Evolutionary conservation across 2,329 filamentous ascomycete species (phyloP).

Genomic region (Orbilia ellipsospora): DNA sequence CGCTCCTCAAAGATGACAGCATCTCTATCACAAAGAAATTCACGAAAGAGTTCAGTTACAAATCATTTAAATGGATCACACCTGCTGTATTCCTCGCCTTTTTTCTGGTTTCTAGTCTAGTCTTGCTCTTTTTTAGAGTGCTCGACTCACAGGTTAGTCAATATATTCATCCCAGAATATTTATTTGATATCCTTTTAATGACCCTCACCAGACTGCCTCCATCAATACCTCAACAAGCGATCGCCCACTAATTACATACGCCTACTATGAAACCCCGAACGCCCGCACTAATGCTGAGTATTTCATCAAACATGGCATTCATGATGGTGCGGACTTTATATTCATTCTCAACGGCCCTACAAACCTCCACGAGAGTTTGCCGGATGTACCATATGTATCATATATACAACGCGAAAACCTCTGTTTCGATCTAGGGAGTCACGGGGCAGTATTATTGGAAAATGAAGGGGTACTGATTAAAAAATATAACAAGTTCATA

Average conservation of each 20-base stretch:
- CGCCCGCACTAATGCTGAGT: slow-evolving; percentile 61
- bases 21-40: no score
- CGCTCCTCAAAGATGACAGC: no score
- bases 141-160: no score
- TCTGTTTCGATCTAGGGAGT: slow-evolving; percentile 62
- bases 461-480: slow-evolving; percentile 59
- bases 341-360: slow-evolving; percentile 63
- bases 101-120: no score
- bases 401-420: slow-evolving; percentile 60
- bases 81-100: no score
- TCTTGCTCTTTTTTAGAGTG: no score
- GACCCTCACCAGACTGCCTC: no score
- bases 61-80: no score
- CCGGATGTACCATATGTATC: slow-evolving; percentile 60
- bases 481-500: slow-evolving; percentile 62
- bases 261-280: slow-evolving; percentile 61
- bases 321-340: slow-evolving; percentile 63
- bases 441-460: slow-evolving; percentile 61
- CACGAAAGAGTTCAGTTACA: no score
- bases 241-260: slow-evolving; percentile 60
- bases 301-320: slow-evolving; percentile 62
- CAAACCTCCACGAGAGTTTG: slow-evolving; percentile 58
- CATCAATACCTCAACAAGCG: no score
- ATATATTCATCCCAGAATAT: no score
- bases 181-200: no score